These are phyloP conservation scores for Kwoniella newhampshirensis DNA, from an alignment of 768 basidiomycete species.

Conservation along the genomic window DNA sequence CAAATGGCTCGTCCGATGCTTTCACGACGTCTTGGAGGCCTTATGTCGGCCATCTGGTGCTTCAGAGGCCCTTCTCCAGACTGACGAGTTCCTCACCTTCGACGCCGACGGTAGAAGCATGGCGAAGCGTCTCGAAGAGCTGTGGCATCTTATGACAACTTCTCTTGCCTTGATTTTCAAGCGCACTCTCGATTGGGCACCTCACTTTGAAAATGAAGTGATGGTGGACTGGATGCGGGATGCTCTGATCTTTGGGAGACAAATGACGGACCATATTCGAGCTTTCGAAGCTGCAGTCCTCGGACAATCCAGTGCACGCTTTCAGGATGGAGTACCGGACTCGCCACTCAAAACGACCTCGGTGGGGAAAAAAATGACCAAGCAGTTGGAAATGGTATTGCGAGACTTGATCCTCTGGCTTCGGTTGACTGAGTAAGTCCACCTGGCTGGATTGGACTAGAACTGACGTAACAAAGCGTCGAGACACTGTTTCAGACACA, in stretches of 20 bases:
- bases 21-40: conserved; percentile 87
- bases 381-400: conserved; percentile 73
- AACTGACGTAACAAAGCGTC: conserved; percentile 26
- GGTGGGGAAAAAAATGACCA: conserved; percentile 72
- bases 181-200: conserved; percentile 77
- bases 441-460: not conserved
- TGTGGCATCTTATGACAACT: conserved; percentile 81
- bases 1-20: conserved; percentile 82
- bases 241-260: conserved; percentile 86
- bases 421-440: conserved; percentile 77
- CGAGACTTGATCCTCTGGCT: conserved; percentile 81
- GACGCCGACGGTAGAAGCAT: conserved; percentile 51
- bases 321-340: conserved; percentile 19
- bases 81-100: conserved; percentile 41
- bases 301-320: conserved; percentile 41
- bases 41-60: conserved; percentile 63
- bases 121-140: conserved; percentile 61
- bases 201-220: conserved; percentile 71
- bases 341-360: conserved; percentile 60
- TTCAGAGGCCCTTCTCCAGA: conserved; percentile 65
- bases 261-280: conserved; percentile 76
- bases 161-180: conserved; percentile 81
- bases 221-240: conserved; percentile 99
- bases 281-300: conserved; percentile 72
- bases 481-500: conserved; percentile 89